Evolutionary conservation across 306 rosid species (phyloP), one percentile per base, ranked within the genome.

Genomic region (Morella rubra): DNA sequence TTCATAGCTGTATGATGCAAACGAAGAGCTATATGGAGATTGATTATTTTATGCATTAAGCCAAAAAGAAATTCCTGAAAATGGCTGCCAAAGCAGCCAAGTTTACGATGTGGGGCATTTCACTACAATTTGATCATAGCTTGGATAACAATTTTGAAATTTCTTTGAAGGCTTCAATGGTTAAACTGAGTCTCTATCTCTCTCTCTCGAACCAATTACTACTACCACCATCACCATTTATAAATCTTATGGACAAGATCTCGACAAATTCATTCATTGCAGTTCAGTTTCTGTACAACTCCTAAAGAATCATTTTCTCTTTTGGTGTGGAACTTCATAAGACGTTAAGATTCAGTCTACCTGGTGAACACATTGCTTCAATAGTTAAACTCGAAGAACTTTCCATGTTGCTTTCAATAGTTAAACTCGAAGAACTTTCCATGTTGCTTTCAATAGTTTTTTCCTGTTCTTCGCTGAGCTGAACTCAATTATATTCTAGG

Each of bases 401-500:
- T 61, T 61, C 37, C 68, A 1, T 13, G 19, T 7, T n/a, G 11
- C 22, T 56, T 1, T 51, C 15, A 51, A 12, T n/a, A 47, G 19
- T 56, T 56, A 56, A 56, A 19, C 11, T 14, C 20, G 44, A 61
- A 15, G 14, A 27, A 15, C 16, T 61, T 61, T 61, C 32, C 68
- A 1, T 12, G 42, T 6, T 18, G 9, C 20, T 56, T 1, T 50
- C 13, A 50, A 10, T 3, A 54, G 6, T 3, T 18, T 15, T 19
- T 20, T 70, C 50, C 10, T 50, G 50, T 79, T 40, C 37, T 32
- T 59, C 51, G 79, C 56, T 51, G 51, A 46, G 50, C 50, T 66
- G 49, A 42, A 16, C 20, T 66, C 50, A 5, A 66, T 47, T 15
- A 7, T 24, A 20, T 9, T 76, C 46, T 83, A 95, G 98, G 82